Percentiles rank a stretch among this genome's conserved stretches.
phyloP scores from a whole-genome alignment of 441 rosid genomes.

The Arabidopsis lyrata region DNA sequence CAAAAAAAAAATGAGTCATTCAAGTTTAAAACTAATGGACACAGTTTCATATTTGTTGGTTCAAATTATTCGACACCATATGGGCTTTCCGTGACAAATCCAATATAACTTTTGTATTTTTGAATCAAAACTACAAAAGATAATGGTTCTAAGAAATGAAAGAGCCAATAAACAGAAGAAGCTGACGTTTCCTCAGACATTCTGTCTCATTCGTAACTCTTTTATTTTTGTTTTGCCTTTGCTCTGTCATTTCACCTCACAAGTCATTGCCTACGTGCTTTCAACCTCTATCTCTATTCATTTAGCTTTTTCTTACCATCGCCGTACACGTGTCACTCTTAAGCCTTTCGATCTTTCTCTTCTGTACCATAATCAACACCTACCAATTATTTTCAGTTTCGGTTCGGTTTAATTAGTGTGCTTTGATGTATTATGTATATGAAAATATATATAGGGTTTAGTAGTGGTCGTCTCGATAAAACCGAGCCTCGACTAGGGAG shows the following conservation, averaged over 20 bases:
- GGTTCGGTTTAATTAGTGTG: conserved; percentile 12
- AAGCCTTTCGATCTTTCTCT: conserved; percentile 17
- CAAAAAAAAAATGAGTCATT: no score
- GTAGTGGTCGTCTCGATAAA: conserved; percentile 60
- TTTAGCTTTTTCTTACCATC: conserved; percentile 16
- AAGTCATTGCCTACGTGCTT: conserved; percentile 1
- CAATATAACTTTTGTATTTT: background rate
- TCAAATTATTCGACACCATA: background rate
- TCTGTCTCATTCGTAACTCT: conserved; percentile 38
- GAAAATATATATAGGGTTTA: conserved; percentile 36
- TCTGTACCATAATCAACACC: conserved; percentile 7
- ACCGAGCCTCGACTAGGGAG: conserved; percentile 49
- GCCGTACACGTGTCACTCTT: conserved; percentile 27
- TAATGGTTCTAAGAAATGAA: background rate
- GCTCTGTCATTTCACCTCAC: conserved; percentile 36
- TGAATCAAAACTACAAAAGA: conserved; percentile 3
- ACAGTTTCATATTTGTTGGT: background rate
- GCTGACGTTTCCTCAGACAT: conserved; percentile 34
- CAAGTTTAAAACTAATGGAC: no score
- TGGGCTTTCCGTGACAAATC: background rate
- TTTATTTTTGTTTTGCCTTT: background rate
- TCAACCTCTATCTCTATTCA: background rate
- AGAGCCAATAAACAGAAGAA: conserved; percentile 21
- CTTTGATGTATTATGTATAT: background rate
- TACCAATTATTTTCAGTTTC: conserved; percentile 2